A percentile compares a stretch with the other conserved stretches of the same genome.
Conservation (phyloP, 1,139 yeast genomes). For the Taiozyma sp. region DNA sequence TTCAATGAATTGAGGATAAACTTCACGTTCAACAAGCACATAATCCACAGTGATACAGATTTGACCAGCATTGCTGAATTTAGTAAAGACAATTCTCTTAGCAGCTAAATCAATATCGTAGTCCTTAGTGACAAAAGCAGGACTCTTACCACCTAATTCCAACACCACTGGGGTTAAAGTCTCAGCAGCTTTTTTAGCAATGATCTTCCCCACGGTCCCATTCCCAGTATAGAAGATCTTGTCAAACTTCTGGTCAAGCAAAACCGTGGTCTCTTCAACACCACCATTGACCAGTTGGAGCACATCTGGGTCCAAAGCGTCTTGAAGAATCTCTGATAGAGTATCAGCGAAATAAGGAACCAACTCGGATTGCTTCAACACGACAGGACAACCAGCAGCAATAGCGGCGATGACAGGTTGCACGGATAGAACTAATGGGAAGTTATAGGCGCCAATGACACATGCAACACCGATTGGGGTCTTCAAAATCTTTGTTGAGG, state of each 20-base stretch:
- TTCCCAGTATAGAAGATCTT: slow-evolving; percentile 88
- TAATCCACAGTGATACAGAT: slow-evolving; percentile 91
- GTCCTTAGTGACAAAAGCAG: slow-evolving; percentile 62
- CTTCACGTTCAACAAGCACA: slow-evolving; percentile 55
- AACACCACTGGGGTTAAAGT: slow-evolving; percentile 74
- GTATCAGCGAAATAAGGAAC: slow-evolving; percentile 60
- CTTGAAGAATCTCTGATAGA: slow-evolving; percentile 49
- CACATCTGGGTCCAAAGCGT: slow-evolving; percentile 47
- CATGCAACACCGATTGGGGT: slow-evolving; percentile 77
- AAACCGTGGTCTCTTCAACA: slow-evolving; percentile 60
- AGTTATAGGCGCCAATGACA: slow-evolving; percentile 83
- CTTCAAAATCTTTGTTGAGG: slow-evolving; percentile 50
- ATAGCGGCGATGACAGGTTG: slow-evolving; percentile 76
- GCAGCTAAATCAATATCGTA: slow-evolving; percentile 48
- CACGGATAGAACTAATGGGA: slow-evolving; percentile 65
- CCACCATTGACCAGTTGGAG: slow-evolving; percentile 72
- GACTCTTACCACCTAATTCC: slow-evolving; percentile 94
- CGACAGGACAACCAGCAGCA: slow-evolving; percentile 84
- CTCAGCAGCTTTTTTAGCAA: slow-evolving; percentile 81
- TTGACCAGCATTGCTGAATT: slow-evolving; percentile 82
- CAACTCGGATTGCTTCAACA: slow-evolving; percentile 75
- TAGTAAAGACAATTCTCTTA: slow-evolving; percentile 72
- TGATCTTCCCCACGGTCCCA: slow-evolving; percentile 66
- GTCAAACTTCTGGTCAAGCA: slow-evolving; percentile 68
- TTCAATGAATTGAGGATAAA: slow-evolving; percentile 49